Base-by-base conservation (phyloP, 179 eudicot species). In the Amaranthus tricolor region DNA sequence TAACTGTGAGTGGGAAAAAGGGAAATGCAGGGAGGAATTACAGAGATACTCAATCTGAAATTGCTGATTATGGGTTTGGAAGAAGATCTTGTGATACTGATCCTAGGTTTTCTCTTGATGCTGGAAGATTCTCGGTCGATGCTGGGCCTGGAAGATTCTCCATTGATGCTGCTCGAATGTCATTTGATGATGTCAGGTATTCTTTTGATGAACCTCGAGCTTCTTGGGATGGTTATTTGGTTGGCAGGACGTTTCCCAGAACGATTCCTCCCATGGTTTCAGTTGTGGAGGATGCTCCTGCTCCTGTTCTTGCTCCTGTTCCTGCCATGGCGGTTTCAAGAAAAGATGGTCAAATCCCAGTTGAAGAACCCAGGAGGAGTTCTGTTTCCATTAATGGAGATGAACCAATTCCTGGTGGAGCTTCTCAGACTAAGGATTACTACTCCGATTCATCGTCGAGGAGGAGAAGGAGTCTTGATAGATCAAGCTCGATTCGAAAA, bases 151-250 rank as follows among this genome's bases (percentile, higher is more conserved):
- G 91, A 8, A 75, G 96, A 68, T 79, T 82, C 16, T 86, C 90
- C 0, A 75, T 88, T 17, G 96, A 88, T 52, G 88, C 85, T 5
- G 89, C 85, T 4, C 75, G 93, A 52, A 79, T 85, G 50, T 89
- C 93, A 0, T 78, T 84, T 59, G 93, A 95, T 65, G 96, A 92
- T 74, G 84, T 88, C 1, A 85, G 99, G 20, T 84, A 82, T 43
- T 94, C 98, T 2, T 86, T 94, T 66, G 98, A 94, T 16, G 94
- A 92, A 80, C 96, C 97, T 48, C 83, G 98, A 61, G 98, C 97
- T 55, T 90, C 96, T 8, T 95, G 99, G 97, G 99, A 95, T 66
- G 99, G 99, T 6, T 85, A 93, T 53, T 70, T 95, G 82, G 83
- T 81, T 15, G 94, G 96, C 4, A 80, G 88, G 79, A 81, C 11